Conservation (phyloP, 2,329 filamentous ascomycete genomes). For the Anthostomella pinea region DNA sequence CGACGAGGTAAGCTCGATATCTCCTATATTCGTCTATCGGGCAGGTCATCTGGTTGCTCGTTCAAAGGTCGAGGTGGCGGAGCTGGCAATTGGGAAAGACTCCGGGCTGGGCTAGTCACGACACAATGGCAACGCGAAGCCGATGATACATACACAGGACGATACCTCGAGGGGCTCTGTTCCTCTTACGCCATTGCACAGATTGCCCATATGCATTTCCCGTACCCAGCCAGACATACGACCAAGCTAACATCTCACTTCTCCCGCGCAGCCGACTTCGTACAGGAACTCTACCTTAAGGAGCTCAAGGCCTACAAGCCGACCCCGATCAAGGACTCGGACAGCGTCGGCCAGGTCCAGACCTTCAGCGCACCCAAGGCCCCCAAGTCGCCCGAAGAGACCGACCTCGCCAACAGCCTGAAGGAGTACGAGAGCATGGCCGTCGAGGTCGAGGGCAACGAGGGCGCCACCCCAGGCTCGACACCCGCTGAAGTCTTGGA, state of each 20-base stretch:
- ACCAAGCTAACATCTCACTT: conserved; percentile 9
- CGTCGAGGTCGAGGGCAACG: conserved; percentile 91
- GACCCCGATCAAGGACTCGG: conserved; percentile 75
- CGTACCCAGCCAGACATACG: too few relatives aligned
- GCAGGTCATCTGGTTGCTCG: too few relatives aligned
- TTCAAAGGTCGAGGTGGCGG: too few relatives aligned
- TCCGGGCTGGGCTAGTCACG: too few relatives aligned
- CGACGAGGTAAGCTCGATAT: conserved; percentile 53
- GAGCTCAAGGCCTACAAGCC: conserved; percentile 96
- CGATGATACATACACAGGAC: too few relatives aligned
- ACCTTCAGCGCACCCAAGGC: conserved; percentile 78
- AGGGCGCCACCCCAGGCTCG: conserved; percentile 57
- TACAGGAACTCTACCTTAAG: conserved; percentile 96
- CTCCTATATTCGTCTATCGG: too few relatives aligned
- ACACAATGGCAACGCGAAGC: too few relatives aligned
- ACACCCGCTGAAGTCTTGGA: conserved; percentile 57
- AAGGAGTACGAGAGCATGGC: conserved; percentile 92
- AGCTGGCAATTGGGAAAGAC: neutral
- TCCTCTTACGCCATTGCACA: too few relatives aligned
- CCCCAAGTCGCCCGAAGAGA: conserved; percentile 87
- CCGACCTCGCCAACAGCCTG: conserved; percentile 85
- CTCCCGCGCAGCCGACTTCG: conserved; percentile 74
- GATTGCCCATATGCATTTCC: too few relatives aligned
- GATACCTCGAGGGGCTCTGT: too few relatives aligned
- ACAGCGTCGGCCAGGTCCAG: conserved; percentile 87